Percentiles rank a stretch among this genome's conserved stretches.
These are phyloP conservation scores for Camelina neglecta DNA, from an alignment of 345 rosid species.

Conservation along the genomic window DNA sequence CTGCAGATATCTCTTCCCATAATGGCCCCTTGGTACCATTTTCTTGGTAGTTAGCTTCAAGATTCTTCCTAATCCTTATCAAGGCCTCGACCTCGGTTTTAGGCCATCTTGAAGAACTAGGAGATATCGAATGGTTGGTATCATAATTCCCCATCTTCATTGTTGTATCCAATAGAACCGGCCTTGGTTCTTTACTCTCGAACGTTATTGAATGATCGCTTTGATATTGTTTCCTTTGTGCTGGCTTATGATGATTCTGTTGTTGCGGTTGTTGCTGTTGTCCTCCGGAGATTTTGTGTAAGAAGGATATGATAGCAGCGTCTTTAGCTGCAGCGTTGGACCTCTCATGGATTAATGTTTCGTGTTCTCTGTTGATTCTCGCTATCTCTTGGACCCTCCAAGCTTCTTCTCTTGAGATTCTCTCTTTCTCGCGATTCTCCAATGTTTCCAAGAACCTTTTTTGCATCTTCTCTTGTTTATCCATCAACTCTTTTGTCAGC, in stretches of 20 bases:
- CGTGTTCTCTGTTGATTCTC: conserved; percentile 64
- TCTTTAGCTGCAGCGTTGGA: conserved; percentile 75
- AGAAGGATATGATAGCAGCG: conserved; percentile 72
- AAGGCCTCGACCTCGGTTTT: conserved; percentile 78
- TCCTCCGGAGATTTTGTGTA: conserved; percentile 73
- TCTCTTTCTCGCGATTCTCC: conserved; percentile 66
- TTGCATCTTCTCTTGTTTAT: conserved; percentile 80
- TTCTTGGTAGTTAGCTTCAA: conserved; percentile 66
- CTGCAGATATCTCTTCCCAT: conserved; percentile 86
- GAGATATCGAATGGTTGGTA: conserved; percentile 34
- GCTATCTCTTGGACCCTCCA: conserved; percentile 72
- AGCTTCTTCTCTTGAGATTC: conserved; percentile 69
- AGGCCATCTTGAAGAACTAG: conserved; percentile 86
- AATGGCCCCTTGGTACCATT: conserved; percentile 76
- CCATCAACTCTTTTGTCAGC: conserved; percentile 64
- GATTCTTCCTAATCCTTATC: conserved; percentile 61
- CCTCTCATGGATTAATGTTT: conserved; percentile 70
- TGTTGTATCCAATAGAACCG: conserved; percentile 24
- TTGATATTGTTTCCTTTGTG: conserved; percentile 32
- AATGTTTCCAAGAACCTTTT: conserved; percentile 66
- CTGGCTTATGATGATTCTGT: conserved; percentile 37
- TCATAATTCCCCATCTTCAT: conserved; percentile 32
- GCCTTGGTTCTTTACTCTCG: conserved; percentile 40
- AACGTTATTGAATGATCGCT: conserved; percentile 36
- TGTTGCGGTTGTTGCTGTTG: conserved; percentile 31